Evolutionary conservation across 192 early-diverging fungal genomes (phyloP).

Genomic region (Jimgerdemannia lactiflua): DNA sequence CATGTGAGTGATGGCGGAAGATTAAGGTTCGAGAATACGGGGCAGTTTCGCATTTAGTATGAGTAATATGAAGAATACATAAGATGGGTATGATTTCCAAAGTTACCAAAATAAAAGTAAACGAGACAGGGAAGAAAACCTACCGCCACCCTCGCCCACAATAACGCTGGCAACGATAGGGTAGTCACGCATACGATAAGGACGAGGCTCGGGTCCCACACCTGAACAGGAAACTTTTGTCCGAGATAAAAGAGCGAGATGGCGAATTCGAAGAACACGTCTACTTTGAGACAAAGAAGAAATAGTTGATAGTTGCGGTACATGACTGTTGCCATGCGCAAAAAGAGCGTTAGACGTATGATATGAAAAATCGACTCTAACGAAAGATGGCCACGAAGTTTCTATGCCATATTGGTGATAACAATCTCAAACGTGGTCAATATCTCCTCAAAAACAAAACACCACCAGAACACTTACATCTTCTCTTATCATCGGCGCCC

Average conservation of each 20-base stretch:
- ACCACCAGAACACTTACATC: background rate
- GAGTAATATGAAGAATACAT: no score
- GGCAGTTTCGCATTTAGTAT: no score
- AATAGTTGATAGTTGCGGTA: constrained; percentile 76
- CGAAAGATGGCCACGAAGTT: no score
- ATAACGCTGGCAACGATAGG: constrained; percentile 52
- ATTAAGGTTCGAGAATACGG: no score
- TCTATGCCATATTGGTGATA: background rate
- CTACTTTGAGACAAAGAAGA: constrained; percentile 75
- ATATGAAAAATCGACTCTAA: no score
- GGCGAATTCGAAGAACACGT: constrained; percentile 78
- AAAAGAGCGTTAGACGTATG: background rate
- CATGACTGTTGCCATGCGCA: constrained; percentile 34
- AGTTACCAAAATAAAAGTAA: constrained; percentile 3
- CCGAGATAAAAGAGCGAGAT: constrained; percentile 67
- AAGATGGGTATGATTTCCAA: no score
- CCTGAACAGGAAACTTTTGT: constrained; percentile 36
- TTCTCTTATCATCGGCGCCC: background rate
- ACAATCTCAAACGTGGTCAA: background rate
- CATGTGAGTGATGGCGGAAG: no score
- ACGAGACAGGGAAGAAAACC: background rate
- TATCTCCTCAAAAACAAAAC: background rate
- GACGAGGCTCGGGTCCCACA: constrained; percentile 40
- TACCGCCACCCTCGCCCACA: constrained; percentile 63
- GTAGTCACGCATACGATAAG: constrained; percentile 54